Evolutionary conservation across 176 grass and related monocot species (phyloP).

Genomic region (Zoysia pacifica): DNA sequence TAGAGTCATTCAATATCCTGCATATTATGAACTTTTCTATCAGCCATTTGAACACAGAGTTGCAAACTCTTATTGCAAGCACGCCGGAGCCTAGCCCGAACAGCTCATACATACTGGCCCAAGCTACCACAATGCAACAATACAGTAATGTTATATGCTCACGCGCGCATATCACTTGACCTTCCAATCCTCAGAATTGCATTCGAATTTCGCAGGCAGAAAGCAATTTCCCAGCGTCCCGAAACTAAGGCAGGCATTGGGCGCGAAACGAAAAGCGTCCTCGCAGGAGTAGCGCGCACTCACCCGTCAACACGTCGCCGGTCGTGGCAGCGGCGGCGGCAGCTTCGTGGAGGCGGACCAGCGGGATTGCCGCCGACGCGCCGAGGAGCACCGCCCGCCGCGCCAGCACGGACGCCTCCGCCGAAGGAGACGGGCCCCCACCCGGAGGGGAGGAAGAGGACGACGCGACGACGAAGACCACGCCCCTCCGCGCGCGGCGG

Average conservation of each 20-base stretch:
- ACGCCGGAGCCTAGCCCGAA: neutral
- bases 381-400: slow-evolving; percentile 78
- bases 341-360: slow-evolving; percentile 56
- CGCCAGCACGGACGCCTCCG: slow-evolving; percentile 31
- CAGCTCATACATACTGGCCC: neutral
- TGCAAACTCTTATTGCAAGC: neutral
- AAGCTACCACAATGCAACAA: neutral
- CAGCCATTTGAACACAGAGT: neutral
- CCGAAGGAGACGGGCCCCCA: neutral
- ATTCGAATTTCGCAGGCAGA: neutral
- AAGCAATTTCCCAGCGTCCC: neutral
- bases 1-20: neutral
- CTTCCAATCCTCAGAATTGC: neutral
- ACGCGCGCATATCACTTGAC: neutral
- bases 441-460: slow-evolving; percentile 6
- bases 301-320: slow-evolving; percentile 48
- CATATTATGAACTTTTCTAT: neutral
- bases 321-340: slow-evolving; percentile 37
- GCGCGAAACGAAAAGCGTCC: slow-evolving; percentile 21
- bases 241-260: neutral
- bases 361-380: slow-evolving; percentile 63
- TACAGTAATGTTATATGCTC: neutral
- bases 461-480: slow-evolving; percentile 4
- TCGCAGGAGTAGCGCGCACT: neutral
- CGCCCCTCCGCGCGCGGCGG: slow-evolving; percentile 32